Evolutionary conservation across 257 asterid species (phyloP), one percentile per base, ranked within the genome.

Genomic region (Penstemon davidsonii): DNA sequence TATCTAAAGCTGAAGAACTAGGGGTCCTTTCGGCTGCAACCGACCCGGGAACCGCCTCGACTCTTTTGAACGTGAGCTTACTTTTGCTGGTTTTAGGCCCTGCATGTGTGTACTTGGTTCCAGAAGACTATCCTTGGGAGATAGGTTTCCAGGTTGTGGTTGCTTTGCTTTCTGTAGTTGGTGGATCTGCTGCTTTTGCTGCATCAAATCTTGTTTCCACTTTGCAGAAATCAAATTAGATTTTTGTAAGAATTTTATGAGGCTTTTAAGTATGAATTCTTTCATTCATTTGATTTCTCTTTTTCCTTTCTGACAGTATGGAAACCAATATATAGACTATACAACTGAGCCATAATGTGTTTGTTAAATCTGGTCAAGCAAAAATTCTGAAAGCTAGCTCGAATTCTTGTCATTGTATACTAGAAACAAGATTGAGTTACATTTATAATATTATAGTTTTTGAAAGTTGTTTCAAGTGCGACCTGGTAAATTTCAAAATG

Each of bases 21-120:
- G 98, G 98, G 42, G 83, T 90, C 6, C 92, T 89, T n/a, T 92
- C 98, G 0, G 93, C 95, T 0, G 97, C 98, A 4, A 85, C 96
- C 3, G 84, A 92, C 45, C 93, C 96, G 0, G 89, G 77, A 8
- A 85, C 95, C 0, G 87, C 97, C 1, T 78, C 96, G 3, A 7
- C 75, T 5, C 88, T 92, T 7, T 80, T 87, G 6, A 86, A 42
- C 67, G 37, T 89, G 73, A 82, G 95, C 85, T 46, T 92, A 62
- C 38, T 67, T 8, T 71, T 90, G 71, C 75, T 87, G 67, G 75
- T 69, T 59, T 51, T 87, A 47, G 97, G 97, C 3, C 98, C 97
- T 19, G 77, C 73, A 3, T 79, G 54, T 73, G 98, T 82, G 62
- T 92, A 68, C 67, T 42, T 92, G 56, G 95, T 92, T 66, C 96